phyloP scores from a whole-genome alignment of 1,139 yeast genomes.

The Magnusiomyces magnusii region DNA sequence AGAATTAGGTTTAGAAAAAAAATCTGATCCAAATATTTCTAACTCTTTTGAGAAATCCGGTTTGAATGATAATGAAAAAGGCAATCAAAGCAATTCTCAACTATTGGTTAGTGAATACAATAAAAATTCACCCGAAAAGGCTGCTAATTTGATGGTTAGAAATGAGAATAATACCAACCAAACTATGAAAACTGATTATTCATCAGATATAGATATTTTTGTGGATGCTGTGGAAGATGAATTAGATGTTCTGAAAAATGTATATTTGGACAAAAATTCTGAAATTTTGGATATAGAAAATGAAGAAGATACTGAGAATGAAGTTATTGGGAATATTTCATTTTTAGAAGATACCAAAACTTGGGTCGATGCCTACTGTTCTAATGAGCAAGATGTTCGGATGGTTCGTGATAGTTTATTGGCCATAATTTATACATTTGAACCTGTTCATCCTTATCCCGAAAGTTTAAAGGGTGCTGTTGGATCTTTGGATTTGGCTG shows the following conservation, averaged over 20 bases:
- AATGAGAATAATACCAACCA: neutral
- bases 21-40: too few relatives aligned
- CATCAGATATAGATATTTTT: neutral
- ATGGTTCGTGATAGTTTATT: conserved; percentile 14
- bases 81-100: neutral
- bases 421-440: conserved; percentile 14
- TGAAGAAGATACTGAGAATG: neutral
- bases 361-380: conserved; percentile 12
- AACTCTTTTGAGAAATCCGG: too few relatives aligned
- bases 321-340: neutral
- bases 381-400: conserved; percentile 14
- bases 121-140: neutral
- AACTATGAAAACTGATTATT: neutral
- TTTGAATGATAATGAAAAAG: neutral
- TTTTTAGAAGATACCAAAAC: conserved; percentile 1
- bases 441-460: conserved; percentile 6
- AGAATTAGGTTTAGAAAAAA: neutral
- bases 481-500: neutral
- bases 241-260: neutral
- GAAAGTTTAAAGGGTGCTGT: neutral
- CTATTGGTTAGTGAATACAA: neutral
- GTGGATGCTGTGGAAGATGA: neutral
- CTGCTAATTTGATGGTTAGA: neutral
- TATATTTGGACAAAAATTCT: neutral
- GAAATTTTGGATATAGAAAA: neutral